Evolutionary conservation across 2,329 filamentous ascomycete species (phyloP).

Genomic region (Onygenales sp.): DNA sequence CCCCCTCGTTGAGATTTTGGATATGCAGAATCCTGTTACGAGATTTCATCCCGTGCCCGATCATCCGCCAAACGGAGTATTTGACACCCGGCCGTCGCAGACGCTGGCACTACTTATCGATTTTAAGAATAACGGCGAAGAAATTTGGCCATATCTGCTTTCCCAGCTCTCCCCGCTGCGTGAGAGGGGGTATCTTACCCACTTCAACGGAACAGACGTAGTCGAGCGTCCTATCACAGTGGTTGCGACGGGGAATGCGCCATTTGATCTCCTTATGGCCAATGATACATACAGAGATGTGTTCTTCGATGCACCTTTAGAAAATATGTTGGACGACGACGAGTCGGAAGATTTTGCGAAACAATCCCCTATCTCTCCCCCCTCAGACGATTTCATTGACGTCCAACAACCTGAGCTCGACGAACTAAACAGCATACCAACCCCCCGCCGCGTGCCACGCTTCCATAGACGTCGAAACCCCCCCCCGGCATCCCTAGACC

Average conservation of each 20-base stretch:
- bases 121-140: constrained; percentile 34
- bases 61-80: constrained; percentile 37
- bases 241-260: constrained; percentile 45
- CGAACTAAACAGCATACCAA: neutral
- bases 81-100: constrained; percentile 40
- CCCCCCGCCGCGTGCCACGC: neutral
- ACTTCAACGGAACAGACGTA: constrained; percentile 38
- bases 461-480: neutral
- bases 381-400: neutral
- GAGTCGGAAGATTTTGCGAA: constrained; percentile 5
- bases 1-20: constrained; percentile 41
- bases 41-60: constrained; percentile 23
- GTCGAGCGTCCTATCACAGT: constrained; percentile 41
- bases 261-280: constrained; percentile 37
- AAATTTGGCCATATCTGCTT: constrained; percentile 28
- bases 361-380: neutral
- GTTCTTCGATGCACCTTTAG: constrained; percentile 47
- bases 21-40: constrained; percentile 38
- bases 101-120: constrained; percentile 45
- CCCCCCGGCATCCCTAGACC: neutral
- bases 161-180: constrained; percentile 39
- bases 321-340: constrained; percentile 23
- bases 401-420: neutral
- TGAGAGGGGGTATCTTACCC: constrained; percentile 40
- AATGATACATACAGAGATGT: constrained; percentile 43